Percentiles rank a stretch among this genome's conserved stretches.
These are phyloP conservation scores for Fereydounia khargensis DNA, from an alignment of 1,284 basidiomycete species.

Conservation along the genomic window DNA sequence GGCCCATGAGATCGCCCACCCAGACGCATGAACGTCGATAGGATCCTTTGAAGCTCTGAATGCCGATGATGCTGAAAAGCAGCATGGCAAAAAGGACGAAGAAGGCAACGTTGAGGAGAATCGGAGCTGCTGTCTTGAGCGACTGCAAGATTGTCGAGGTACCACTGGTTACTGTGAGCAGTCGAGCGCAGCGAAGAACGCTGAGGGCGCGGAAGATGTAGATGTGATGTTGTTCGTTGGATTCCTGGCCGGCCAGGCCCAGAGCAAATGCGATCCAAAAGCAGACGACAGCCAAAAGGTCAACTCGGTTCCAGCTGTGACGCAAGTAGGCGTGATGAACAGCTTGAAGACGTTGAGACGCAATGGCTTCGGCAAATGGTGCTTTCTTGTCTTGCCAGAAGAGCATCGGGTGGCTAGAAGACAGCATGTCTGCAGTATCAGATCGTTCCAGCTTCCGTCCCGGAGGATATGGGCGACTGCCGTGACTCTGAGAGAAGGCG, in stretches of 20 bases:
- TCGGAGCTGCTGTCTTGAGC: constrained; percentile 82
- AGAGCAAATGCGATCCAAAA: constrained; percentile 78
- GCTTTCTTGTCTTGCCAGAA: constrained; percentile 29
- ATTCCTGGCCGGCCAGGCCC: constrained; percentile 69
- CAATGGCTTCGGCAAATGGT: constrained; percentile 62
- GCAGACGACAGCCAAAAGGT: constrained; percentile 75
- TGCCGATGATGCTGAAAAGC: constrained; percentile 68
- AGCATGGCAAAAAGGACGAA: constrained; percentile 88
- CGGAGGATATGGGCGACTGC: no score
- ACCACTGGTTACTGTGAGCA: constrained; percentile 85
- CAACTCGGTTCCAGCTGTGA: constrained; percentile 90
- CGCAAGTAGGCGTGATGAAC: constrained; percentile 69
- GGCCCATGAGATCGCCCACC: constrained; percentile 39
- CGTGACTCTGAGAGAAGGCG: no score
- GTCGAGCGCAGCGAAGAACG: constrained; percentile 76
- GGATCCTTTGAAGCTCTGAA: constrained; percentile 54
- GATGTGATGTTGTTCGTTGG: constrained; percentile 67
- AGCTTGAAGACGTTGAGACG: constrained; percentile 56
- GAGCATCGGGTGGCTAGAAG: constrained; percentile 3
- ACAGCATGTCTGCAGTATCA: not conserved
- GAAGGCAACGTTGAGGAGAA: constrained; percentile 82
- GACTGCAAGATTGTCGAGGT: constrained; percentile 92
- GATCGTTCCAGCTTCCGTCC: not conserved
- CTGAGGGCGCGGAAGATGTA: constrained; percentile 86
- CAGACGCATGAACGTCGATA: constrained; percentile 54